Conservation (phyloP, 768 basidiomycete genomes). For the Arthromyces matolae region DNA sequence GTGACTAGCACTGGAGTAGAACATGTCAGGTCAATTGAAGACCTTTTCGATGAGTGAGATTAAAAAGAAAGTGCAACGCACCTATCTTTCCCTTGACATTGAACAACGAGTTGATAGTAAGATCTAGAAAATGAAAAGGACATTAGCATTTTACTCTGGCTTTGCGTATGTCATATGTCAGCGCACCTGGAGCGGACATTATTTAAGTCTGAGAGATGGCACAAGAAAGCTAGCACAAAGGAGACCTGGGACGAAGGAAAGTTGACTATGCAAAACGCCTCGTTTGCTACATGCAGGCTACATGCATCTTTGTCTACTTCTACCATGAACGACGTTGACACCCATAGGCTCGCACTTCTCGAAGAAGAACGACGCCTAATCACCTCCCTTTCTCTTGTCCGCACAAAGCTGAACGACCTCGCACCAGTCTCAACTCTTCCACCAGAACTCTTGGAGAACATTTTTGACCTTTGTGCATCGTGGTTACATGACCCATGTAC, state of each 20-base stretch:
- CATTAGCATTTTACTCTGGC: no score
- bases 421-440: constrained; percentile 32
- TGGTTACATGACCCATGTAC: constrained; percentile 31
- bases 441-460: constrained; percentile 36
- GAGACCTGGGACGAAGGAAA: neutral
- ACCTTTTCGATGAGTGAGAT: neutral
- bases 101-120: constrained; percentile 54
- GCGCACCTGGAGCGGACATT: constrained; percentile 22
- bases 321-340: neutral
- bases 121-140: constrained; percentile 34
- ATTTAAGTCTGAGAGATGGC: neutral
- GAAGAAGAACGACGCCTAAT: constrained; percentile 26
- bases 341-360: constrained; percentile 11
- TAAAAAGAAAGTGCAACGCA: constrained; percentile 23
- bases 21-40: neutral
- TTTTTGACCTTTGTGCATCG: constrained; percentile 36
- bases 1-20: constrained; percentile 66
- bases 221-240: neutral
- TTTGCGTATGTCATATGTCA: neutral
- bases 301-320: neutral
- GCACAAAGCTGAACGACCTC: constrained; percentile 25
- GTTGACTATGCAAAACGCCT: neutral
- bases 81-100: constrained; percentile 68
- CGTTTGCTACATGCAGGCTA: neutral
- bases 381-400: constrained; percentile 24